Evolutionary conservation across 169 alveolate genomes (phyloP).

Genomic region (Plasmodium vivax): DNA sequence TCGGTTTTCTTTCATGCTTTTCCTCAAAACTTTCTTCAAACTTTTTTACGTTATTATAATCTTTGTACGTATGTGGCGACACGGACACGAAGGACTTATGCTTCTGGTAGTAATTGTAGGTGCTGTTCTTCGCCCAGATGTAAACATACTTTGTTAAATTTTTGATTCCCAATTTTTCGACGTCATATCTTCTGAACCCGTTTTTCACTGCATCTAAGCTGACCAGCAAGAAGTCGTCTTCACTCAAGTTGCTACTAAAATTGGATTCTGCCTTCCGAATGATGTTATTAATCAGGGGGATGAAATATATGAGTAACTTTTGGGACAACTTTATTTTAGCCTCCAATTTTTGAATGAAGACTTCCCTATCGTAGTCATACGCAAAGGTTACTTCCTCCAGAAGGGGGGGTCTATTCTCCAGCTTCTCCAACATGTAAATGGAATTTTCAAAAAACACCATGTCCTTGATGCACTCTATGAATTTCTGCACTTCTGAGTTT

Average conservation of each 20-base stretch:
- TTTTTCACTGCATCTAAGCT: conserved; percentile 74
- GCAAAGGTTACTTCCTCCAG: conserved; percentile 65
- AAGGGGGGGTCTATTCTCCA: conserved; percentile 68
- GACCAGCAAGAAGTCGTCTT: conserved; percentile 65
- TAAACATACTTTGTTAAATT: conserved; percentile 69
- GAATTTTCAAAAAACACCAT: conserved; percentile 72
- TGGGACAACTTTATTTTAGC: conserved; percentile 61
- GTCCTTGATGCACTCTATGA: conserved; percentile 63
- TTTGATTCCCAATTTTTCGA: conserved; percentile 63
- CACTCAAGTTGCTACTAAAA: conserved; percentile 68
- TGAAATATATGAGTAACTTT: conserved; percentile 43
- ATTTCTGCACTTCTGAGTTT: conserved; percentile 45
- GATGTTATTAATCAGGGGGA: conserved; percentile 48
- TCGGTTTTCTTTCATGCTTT: conserved; percentile 60
- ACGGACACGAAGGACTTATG: conserved; percentile 66
- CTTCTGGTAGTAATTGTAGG: conserved; percentile 70
- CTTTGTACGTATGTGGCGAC: conserved; percentile 62
- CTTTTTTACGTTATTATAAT: conserved; percentile 49
- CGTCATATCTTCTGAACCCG: conserved; percentile 73
- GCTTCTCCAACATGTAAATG: conserved; percentile 58
- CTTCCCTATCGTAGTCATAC: conserved; percentile 37
- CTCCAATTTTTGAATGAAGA: conserved; percentile 17
- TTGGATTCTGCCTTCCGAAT: conserved; percentile 50
- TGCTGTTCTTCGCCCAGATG: conserved; percentile 74
- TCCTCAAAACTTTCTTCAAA: conserved; percentile 63